Evolutionary conservation across 305 asterid species (phyloP).

Genomic region (Rubia tinctorum): DNA sequence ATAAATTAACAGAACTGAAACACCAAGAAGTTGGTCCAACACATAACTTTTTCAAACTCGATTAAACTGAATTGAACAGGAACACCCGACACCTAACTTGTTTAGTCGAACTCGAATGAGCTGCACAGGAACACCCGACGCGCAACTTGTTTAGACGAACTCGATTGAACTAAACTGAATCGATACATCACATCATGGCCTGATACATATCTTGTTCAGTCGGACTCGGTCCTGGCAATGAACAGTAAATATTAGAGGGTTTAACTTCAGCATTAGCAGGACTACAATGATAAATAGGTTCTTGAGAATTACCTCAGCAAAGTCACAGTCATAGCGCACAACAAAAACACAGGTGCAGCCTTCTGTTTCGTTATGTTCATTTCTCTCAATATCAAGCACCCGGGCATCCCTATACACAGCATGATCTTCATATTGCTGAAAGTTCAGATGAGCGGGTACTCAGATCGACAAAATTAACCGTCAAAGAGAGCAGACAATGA

Average conservation of each 20-base stretch:
- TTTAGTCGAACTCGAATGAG: too few species aligned
- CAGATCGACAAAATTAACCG: constrained; percentile 1
- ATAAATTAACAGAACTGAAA: too few species aligned
- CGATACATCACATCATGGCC: constrained; percentile 9
- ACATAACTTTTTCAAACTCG: too few species aligned
- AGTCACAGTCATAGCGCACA: constrained; percentile 61
- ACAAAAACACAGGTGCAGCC: constrained; percentile 60
- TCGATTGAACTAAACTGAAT: neutral
- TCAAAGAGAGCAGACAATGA: neutral
- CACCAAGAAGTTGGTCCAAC: too few species aligned
- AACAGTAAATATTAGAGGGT: neutral
- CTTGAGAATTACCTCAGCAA: constrained; percentile 40
- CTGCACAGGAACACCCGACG: neutral
- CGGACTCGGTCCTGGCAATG: constrained; percentile 14
- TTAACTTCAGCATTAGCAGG: neutral
- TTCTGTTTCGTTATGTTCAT: constrained; percentile 30
- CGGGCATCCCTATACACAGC: constrained; percentile 65
- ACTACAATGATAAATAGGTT: neutral
- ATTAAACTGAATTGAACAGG: too few species aligned
- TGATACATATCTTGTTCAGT: constrained; percentile 6
- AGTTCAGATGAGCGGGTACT: neutral
- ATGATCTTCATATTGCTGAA: constrained; percentile 45
- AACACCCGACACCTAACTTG: too few species aligned
- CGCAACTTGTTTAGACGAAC: neutral
- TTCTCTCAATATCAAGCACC: constrained; percentile 48